Percentiles rank a stretch among this genome's conserved stretches.
Evolutionary conservation across 257 asterid genomes (phyloP).

Genomic region (Apocynum venetum): DNA sequence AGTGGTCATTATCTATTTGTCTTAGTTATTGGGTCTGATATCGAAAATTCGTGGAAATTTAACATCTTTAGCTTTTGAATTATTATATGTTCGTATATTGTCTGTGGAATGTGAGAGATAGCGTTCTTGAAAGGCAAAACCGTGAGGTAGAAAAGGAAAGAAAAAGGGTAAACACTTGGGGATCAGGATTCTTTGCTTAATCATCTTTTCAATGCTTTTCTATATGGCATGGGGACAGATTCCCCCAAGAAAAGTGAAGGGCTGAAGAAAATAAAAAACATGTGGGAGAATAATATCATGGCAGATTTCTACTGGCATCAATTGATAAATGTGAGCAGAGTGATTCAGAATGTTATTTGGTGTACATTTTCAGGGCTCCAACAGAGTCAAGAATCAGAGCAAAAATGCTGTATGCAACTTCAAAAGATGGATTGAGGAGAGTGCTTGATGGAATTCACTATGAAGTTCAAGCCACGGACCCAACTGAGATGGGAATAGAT

Average conservation of each 20-base stretch:
- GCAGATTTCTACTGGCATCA: neutral
- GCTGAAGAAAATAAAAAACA: neutral
- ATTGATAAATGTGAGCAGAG: too few relatives aligned
- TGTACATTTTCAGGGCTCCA: constrained; percentile 53
- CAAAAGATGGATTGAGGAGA: constrained; percentile 69
- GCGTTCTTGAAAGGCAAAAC: neutral
- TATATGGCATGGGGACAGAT: neutral
- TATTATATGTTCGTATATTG: too few relatives aligned
- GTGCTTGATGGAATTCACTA: constrained; percentile 81
- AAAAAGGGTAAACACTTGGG: neutral
- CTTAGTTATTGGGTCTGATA: too few relatives aligned
- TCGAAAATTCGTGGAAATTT: too few relatives aligned
- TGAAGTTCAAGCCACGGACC: constrained; percentile 91
- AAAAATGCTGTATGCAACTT: constrained; percentile 85
- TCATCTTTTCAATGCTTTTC: neutral
- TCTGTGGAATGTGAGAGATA: too few relatives aligned
- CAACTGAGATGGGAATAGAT: constrained; percentile 87
- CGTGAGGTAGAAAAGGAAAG: neutral
- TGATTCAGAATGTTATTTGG: too few relatives aligned
- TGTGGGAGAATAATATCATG: neutral
- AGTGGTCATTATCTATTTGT: too few relatives aligned
- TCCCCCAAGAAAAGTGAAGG: neutral
- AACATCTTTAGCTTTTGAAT: too few relatives aligned
- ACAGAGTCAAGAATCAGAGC: constrained; percentile 74
- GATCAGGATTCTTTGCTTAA: constrained; percentile 8